phyloP scores from a whole-genome alignment of 768 basidiomycete species.

The Tylopilus plumbeoviolaceoides region DNA sequence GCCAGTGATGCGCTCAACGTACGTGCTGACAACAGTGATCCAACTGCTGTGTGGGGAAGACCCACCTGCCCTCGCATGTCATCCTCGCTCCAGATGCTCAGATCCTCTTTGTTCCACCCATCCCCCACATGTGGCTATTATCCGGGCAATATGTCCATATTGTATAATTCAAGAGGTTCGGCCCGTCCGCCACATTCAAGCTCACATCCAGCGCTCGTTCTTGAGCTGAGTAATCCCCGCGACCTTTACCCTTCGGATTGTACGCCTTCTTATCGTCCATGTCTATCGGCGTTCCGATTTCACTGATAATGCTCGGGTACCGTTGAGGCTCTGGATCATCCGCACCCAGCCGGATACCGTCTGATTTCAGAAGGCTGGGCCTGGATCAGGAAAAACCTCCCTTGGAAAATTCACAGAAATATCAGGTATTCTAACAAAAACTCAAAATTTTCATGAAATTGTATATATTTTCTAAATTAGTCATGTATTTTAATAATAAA shows the following conservation, averaged over 20 bases:
- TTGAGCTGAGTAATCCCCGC: slow-evolving; percentile 75
- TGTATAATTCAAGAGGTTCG: slow-evolving; percentile 72
- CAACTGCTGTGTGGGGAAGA: not conserved
- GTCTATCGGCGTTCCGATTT: slow-evolving; percentile 94
- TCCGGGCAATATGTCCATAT: slow-evolving; percentile 89
- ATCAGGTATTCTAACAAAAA: too few species aligned
- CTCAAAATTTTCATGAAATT: too few species aligned
- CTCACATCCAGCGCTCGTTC: slow-evolving; percentile 86
- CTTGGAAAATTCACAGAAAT: too few species aligned
- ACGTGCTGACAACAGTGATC: slow-evolving; percentile 7
- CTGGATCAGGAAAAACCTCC: too few species aligned
- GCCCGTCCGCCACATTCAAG: slow-evolving; percentile 72
- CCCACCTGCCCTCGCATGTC: slow-evolving; percentile 41
- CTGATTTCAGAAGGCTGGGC: slow-evolving; percentile 73
- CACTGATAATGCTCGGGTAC: slow-evolving; percentile 91
- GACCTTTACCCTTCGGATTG: slow-evolving; percentile 41
- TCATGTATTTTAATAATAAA: too few species aligned
- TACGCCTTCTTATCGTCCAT: slow-evolving; percentile 88
- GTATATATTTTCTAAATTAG: too few species aligned
- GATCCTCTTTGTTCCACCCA: slow-evolving; percentile 94
- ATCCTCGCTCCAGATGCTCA: slow-evolving; percentile 82
- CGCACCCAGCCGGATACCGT: slow-evolving; percentile 58
- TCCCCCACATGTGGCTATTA: slow-evolving; percentile 85
- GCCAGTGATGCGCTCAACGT: slow-evolving; percentile 17
- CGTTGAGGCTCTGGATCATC: slow-evolving; percentile 5